phyloP scores from a whole-genome alignment of 2,329 filamentous ascomycete genomes.

The Aureobasidium musti region DNA sequence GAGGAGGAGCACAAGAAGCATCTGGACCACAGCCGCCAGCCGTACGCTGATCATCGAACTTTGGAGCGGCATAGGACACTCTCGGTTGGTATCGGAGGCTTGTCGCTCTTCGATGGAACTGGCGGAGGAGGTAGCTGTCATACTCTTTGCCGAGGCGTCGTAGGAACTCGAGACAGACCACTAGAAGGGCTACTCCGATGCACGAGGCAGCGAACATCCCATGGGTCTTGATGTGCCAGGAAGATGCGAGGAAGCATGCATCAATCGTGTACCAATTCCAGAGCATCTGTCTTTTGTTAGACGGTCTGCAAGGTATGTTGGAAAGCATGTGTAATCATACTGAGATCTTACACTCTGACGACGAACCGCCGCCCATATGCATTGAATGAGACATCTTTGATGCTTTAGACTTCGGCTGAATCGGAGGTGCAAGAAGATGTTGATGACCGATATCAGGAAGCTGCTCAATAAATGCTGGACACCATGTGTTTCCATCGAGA shows the following conservation, averaged over 20 bases:
- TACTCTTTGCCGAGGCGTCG: slow-evolving; percentile 72
- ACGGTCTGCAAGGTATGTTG: not conserved
- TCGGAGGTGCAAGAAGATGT: not conserved
- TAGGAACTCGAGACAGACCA: slow-evolving; percentile 70
- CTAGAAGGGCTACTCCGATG: slow-evolving; percentile 74
- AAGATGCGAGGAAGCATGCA: slow-evolving; percentile 67
- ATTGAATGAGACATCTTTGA: slow-evolving; percentile 14
- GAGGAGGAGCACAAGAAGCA: slow-evolving; percentile 50
- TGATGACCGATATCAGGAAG: no score
- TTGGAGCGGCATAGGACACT: not conserved
- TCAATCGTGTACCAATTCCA: slow-evolving; percentile 78
- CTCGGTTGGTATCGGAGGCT: not conserved
- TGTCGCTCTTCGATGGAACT: slow-evolving; percentile 1
- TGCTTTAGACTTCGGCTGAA: not conserved
- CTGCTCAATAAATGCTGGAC: not conserved
- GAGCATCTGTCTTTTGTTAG: slow-evolving; percentile 61
- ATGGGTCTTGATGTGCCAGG: slow-evolving; percentile 69
- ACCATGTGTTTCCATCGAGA: not conserved
- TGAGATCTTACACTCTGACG: slow-evolving; percentile 43
- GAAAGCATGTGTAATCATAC: slow-evolving; percentile 35
- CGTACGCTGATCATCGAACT: not conserved
- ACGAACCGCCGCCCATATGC: not conserved
- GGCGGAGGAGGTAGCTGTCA: slow-evolving; percentile 60
- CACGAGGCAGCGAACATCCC: slow-evolving; percentile 79
- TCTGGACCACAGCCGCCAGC: slow-evolving; percentile 14